A percentile compares a stretch with the other conserved stretches of the same genome.
phyloP scores from a whole-genome alignment of 129 eudicot genomes.

The Centrapalus pauciflorus region DNA sequence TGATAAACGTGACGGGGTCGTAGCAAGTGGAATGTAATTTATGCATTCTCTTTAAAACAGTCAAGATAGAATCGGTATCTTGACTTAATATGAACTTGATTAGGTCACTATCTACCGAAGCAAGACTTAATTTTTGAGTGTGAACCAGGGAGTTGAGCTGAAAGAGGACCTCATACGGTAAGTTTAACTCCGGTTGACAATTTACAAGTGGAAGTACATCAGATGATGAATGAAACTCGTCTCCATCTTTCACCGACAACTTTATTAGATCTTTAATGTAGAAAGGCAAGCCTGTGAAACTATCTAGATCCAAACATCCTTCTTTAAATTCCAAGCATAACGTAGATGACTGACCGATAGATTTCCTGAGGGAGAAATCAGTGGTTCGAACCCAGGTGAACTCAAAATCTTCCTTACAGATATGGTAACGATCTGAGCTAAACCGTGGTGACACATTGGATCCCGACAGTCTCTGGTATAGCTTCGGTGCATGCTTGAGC shows the following conservation, averaged over 20 bases:
- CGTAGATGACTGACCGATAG: constrained; percentile 72
- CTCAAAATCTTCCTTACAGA: constrained; percentile 79
- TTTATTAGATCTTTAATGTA: constrained; percentile 42
- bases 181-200: constrained; percentile 24
- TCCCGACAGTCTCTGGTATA: constrained; percentile 68
- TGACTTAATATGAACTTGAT: constrained; percentile 51
- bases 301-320: constrained; percentile 27
- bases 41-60: constrained; percentile 71
- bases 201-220: constrained; percentile 64
- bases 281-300: constrained; percentile 43
- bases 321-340: constrained; percentile 65
- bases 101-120: constrained; percentile 47
- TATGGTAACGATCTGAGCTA: constrained; percentile 63
- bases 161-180: constrained; percentile 72
- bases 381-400: constrained; percentile 91
- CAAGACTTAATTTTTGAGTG: constrained; percentile 68
- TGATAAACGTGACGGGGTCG: constrained; percentile 63
- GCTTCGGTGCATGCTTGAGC: constrained; percentile 87
- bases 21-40: constrained; percentile 59
- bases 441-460: constrained; percentile 52
- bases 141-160: constrained; percentile 92
- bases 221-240: constrained; percentile 38
- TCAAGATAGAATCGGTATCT: constrained; percentile 38
- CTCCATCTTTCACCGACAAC: constrained; percentile 36
- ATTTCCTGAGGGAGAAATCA: constrained; percentile 62